Base-by-base conservation (phyloP, 108 stramenopile genomes). In the Aureococcus anophagefferens region DNA sequence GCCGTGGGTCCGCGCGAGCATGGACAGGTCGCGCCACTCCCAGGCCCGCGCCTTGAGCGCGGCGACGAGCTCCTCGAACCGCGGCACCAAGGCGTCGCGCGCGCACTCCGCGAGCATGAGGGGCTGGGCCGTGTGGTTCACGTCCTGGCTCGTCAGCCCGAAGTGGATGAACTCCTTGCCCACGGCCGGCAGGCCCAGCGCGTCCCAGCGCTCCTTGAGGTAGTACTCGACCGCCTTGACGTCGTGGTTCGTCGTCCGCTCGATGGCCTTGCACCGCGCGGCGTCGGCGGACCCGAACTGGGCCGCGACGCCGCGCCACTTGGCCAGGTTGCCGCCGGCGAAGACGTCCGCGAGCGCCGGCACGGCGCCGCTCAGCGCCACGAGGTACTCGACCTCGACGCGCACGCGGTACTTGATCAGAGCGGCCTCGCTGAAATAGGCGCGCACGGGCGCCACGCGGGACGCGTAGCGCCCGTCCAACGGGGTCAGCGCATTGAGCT, bases 181-280 rank as follows among this genome's bases (percentile, higher is more conserved):
- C 65, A 66, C 44, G 40, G 32, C 44, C 9, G n/a, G 25, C 5
- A 33, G 71, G 29, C 45, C 64, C 16, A 28, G 16, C 46, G 72
- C 67, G 45, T 37, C 70, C 17, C 30, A 25, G 66, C 72, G 33
- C 76, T 76, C 76, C 76, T 76, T 76, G 14, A 76, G 7, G 44
- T 35, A 76, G 66, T 76, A 76, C 71, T 76, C 76, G 28, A 76
- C 76, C 4, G 76, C 76, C 68, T 76, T 76, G 33, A 76, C 76
- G 46, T 76, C 76, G 51, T 76, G 76, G 65, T 76, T 76, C 33
- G 76, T 76, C 21, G 70, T 72, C 0, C 30, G 30, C 51, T 76
- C 76, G 63, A 76, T 76, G 30, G 64, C 65, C 65, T 76, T 76
- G 30, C 65, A 45, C 35, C 76, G 76, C 70, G 28, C 0, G 21